phyloP scores from a whole-genome alignment of 768 basidiomycete species.

The Xanthoconium purpureum region DNA sequence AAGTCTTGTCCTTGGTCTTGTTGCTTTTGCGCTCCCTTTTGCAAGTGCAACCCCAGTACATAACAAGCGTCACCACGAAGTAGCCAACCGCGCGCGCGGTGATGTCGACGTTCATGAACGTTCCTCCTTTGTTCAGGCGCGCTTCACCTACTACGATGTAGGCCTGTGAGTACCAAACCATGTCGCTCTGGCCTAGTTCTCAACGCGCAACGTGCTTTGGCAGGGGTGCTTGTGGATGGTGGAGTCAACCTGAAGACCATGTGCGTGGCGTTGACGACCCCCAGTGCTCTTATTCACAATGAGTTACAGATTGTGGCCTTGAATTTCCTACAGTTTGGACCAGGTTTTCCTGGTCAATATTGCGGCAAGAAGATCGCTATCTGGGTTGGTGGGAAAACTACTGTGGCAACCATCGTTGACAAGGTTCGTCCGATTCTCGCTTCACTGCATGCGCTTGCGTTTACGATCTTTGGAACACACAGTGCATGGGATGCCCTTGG shows the following conservation, averaged over 20 bases:
- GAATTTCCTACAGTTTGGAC: slow-evolving; percentile 46
- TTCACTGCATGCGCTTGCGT: neutral
- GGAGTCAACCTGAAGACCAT: slow-evolving; percentile 33
- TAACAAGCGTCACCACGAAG: slow-evolving; percentile 39
- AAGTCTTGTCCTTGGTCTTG: slow-evolving; percentile 34
- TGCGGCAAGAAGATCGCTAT: slow-evolving; percentile 68
- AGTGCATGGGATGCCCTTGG: slow-evolving; percentile 66
- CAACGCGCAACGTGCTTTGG: neutral
- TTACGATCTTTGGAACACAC: slow-evolving; percentile 2
- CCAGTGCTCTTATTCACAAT: neutral
- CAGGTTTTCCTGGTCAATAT: slow-evolving; percentile 56
- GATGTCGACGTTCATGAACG: slow-evolving; percentile 38
- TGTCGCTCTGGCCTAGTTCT: neutral
- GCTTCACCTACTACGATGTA: slow-evolving; percentile 54
- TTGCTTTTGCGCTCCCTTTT: slow-evolving; percentile 36
- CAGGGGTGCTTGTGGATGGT: slow-evolving; percentile 56
- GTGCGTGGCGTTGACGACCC: slow-evolving; percentile 1
- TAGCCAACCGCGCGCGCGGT: slow-evolving; percentile 44
- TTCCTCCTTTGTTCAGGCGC: slow-evolving; percentile 28
- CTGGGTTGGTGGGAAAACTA: slow-evolving; percentile 49
- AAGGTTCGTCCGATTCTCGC: slow-evolving; percentile 37
- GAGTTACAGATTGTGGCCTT: slow-evolving; percentile 26
- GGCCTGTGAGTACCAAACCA: slow-evolving; percentile 39
- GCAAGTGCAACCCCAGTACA: slow-evolving; percentile 26
- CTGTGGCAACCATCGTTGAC: slow-evolving; percentile 57